phyloP scores from a whole-genome alignment of 2,329 filamentous ascomycete species.

The Nakataea oryzae region DNA sequence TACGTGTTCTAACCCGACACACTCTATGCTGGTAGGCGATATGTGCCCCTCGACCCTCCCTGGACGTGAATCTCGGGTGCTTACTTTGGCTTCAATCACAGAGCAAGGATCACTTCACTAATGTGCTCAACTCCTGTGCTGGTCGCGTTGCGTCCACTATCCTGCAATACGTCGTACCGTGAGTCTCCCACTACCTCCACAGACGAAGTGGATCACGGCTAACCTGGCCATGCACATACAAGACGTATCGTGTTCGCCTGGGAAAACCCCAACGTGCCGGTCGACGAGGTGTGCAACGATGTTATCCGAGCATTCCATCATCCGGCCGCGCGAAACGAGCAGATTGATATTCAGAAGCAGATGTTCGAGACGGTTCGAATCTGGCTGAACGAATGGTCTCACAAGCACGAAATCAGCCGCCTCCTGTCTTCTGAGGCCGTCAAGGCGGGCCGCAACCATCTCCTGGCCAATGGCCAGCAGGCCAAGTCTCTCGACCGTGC shows the following conservation, averaged over 20 bases:
- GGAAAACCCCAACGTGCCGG: conserved; percentile 75
- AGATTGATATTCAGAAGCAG: conserved; percentile 67
- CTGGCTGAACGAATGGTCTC: conserved; percentile 65
- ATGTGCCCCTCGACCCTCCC: background rate
- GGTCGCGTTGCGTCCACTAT: conserved; percentile 64
- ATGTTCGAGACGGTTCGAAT: conserved; percentile 83
- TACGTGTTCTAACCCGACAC: conserved; percentile 61
- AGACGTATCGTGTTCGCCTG: conserved; percentile 81
- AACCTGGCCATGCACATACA: background rate
- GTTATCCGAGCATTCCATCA: conserved; percentile 82
- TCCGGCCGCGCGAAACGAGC: conserved; percentile 67
- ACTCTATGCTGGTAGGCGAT: conserved; percentile 2
- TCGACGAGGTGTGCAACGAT: conserved; percentile 76
- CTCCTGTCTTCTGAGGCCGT: conserved; percentile 80
- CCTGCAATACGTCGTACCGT: conserved; percentile 78
- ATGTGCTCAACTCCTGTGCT: conserved; percentile 62
- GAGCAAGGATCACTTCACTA: conserved; percentile 4
- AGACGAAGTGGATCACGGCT: background rate
- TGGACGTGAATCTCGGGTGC: background rate
- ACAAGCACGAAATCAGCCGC: conserved; percentile 58
- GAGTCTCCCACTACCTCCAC: conserved; percentile 19
- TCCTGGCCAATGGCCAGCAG: conserved; percentile 25
- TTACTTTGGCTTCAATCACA: background rate
- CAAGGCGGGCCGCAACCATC: conserved; percentile 71
- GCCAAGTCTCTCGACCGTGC: conserved; percentile 14